These are phyloP conservation scores for Eutypella sp. DNA, from an alignment of 2,329 filamentous ascomycete species.

Conservation along the genomic window DNA sequence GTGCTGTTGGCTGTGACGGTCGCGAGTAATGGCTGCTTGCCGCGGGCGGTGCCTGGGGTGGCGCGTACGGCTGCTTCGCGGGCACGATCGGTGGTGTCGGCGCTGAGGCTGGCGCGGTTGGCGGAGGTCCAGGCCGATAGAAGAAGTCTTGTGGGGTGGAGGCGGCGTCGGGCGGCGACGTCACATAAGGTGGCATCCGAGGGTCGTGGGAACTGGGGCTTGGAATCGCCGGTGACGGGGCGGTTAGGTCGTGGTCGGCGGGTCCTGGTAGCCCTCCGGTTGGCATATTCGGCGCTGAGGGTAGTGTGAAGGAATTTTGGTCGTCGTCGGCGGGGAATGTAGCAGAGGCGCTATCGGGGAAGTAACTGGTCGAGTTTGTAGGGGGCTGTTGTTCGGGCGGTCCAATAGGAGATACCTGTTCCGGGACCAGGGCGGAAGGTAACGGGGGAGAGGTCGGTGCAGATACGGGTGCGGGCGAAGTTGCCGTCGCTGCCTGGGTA, in stretches of 20 bases:
- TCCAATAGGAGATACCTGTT: slow-evolving; percentile 28
- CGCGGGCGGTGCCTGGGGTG: slow-evolving; percentile 19
- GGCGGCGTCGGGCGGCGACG: slow-evolving; percentile 22
- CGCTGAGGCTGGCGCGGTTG: slow-evolving; percentile 19
- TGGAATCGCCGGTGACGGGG: slow-evolving; percentile 19
- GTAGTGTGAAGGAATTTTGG: slow-evolving; percentile 20
- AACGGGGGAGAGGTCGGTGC: slow-evolving; percentile 29
- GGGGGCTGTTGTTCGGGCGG: slow-evolving; percentile 20
- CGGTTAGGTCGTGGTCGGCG: slow-evolving; percentile 15
- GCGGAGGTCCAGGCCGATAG: slow-evolving; percentile 27
- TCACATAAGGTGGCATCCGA: slow-evolving; percentile 24
- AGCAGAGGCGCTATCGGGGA: slow-evolving; percentile 17
- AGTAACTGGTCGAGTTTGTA: slow-evolving; percentile 24
- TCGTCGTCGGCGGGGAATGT: slow-evolving; percentile 1
- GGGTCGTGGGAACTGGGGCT: slow-evolving; percentile 19
- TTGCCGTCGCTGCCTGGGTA: slow-evolving; percentile 20
- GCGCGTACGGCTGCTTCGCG: slow-evolving; percentile 15
- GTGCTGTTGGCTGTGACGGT: slow-evolving; percentile 15
- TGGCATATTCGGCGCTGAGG: slow-evolving; percentile 25
- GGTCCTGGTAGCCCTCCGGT: slow-evolving; percentile 17
- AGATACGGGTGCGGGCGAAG: slow-evolving; percentile 30
- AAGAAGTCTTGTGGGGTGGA: slow-evolving; percentile 30
- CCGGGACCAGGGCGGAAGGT: slow-evolving; percentile 19
- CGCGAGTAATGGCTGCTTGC: slow-evolving; percentile 17
- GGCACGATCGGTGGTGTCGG: slow-evolving; percentile 17